phyloP scores from a whole-genome alignment of 306 rosid species.

The Corylus heterophylla region DNA sequence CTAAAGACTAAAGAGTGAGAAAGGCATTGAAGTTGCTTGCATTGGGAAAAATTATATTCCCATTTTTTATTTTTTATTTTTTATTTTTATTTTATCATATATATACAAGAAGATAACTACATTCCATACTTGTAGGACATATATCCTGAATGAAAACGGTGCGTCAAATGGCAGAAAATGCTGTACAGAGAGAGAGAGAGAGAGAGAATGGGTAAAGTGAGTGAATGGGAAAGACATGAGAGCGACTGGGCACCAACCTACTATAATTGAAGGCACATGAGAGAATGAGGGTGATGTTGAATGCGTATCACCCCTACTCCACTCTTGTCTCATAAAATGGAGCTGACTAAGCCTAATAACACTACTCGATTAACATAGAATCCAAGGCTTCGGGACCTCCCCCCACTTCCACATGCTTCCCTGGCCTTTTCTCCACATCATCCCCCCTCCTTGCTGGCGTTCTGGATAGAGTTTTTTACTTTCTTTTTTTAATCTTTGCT shows the following conservation, averaged over 20 bases:
- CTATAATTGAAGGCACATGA: slow-evolving; percentile 65
- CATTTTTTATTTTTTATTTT: background rate
- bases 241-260: slow-evolving; percentile 54
- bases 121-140: slow-evolving; percentile 2
- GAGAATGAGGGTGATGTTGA: slow-evolving; percentile 27
- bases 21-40: background rate
- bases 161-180: background rate
- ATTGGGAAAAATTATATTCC: background rate
- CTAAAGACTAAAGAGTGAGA: background rate
- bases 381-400: slow-evolving; percentile 49
- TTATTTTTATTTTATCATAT: background rate
- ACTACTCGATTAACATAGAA: slow-evolving; percentile 38
- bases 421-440: slow-evolving; percentile 16
- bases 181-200: background rate
- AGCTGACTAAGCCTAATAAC: slow-evolving; percentile 9
- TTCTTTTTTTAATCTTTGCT: background rate
- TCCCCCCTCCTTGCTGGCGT: slow-evolving; percentile 21
- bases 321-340: slow-evolving; percentile 28
- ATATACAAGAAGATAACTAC: too few relatives aligned
- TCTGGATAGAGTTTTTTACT: background rate
- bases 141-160: background rate
- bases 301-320: background rate
- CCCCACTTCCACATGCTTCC: slow-evolving; percentile 41
- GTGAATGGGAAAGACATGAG: slow-evolving; percentile 29
- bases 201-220: background rate